Conservation (phyloP, 2,329 filamentous ascomycete genomes). For the Camptophora hylomeconis region DNA sequence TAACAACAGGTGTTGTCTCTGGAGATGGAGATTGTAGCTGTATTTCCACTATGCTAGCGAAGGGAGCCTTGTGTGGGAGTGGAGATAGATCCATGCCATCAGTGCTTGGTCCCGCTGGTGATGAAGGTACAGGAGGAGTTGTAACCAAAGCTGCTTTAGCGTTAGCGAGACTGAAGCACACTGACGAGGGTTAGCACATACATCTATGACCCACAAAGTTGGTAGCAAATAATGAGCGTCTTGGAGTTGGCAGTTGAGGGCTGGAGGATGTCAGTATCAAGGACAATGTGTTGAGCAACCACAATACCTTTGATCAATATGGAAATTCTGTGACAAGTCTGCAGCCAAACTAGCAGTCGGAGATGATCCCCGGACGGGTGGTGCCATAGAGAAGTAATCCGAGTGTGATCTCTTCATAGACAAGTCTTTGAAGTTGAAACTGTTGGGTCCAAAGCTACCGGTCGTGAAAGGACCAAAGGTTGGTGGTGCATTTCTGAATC, state of each 20-base stretch:
- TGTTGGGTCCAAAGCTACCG: conserved; percentile 47
- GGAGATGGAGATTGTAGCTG: conserved; percentile 63
- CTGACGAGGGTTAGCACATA: conserved; percentile 7
- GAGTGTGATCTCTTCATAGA: conserved; percentile 54
- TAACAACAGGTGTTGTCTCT: conserved; percentile 34
- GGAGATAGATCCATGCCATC: conserved; percentile 93
- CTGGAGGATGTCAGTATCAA: conserved; percentile 47
- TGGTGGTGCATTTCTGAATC: conserved; percentile 40
- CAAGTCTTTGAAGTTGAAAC: conserved; percentile 64
- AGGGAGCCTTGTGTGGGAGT: conserved; percentile 72
- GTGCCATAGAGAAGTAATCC: conserved; percentile 68
- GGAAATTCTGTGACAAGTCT: conserved; percentile 93
- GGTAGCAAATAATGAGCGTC: conserved; percentile 70
- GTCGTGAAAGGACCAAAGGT: conserved; percentile 39
- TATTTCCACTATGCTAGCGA: conserved; percentile 44
- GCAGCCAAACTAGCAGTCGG: conserved; percentile 82
- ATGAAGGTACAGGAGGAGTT: conserved; percentile 72
- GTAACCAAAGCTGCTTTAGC: conserved; percentile 66
- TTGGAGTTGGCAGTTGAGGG: conserved; percentile 69
- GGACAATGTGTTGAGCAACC: conserved; percentile 13
- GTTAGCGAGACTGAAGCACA: too few species aligned
- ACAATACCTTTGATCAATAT: conserved; percentile 81
- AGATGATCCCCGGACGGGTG: conserved; percentile 69
- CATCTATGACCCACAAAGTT: conserved; percentile 28
- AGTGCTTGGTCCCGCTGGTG: conserved; percentile 54